Percentiles rank a stretch among this genome's conserved stretches.
phyloP scores from a whole-genome alignment of 2,329 filamentous ascomycete species.

The Hortaea sp. region DNA sequence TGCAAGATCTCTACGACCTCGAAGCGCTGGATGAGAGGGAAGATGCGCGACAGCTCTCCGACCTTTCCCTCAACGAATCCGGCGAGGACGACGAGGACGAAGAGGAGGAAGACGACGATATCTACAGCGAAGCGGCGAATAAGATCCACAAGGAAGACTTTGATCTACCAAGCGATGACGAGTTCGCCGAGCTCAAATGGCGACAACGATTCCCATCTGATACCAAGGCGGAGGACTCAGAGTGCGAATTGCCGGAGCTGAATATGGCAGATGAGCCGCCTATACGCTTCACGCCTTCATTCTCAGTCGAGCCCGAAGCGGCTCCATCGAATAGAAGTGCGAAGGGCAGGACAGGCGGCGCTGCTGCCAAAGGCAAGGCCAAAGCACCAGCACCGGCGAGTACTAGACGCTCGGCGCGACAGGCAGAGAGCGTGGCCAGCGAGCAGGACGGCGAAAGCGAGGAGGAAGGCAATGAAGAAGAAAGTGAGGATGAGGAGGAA shows the following conservation, averaged over 20 bases:
- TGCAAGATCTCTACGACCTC: conserved; percentile 74
- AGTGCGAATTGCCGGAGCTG: conserved; percentile 20
- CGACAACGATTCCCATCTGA: conserved; percentile 20
- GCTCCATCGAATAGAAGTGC: not conserved
- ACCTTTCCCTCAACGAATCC: conserved; percentile 14
- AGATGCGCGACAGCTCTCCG: conserved; percentile 46
- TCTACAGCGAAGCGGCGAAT: conserved; percentile 26
- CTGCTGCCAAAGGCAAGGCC: not conserved
- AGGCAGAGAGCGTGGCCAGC: not conserved
- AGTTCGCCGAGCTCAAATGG: conserved; percentile 36
- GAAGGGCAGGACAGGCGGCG: not conserved
- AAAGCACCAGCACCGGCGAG: not conserved
- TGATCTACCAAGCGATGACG: conserved; percentile 28
- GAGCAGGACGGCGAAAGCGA: conserved; percentile 1
- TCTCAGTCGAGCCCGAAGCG: conserved; percentile 17
- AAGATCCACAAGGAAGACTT: conserved; percentile 33
- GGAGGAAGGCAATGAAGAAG: conserved; percentile 1
- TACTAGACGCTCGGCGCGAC: not conserved
- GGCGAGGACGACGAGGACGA: conserved; percentile 30
- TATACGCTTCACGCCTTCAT: conserved; percentile 23
- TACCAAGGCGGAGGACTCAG: conserved; percentile 7
- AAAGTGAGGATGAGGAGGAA: conserved; percentile 1
- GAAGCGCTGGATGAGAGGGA: conserved; percentile 77
- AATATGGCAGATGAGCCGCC: conserved; percentile 22
- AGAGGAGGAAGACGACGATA: conserved; percentile 28